Base-by-base conservation (phyloP, 1,284 basidiomycete species). In the Malassezia psittaci region DNA sequence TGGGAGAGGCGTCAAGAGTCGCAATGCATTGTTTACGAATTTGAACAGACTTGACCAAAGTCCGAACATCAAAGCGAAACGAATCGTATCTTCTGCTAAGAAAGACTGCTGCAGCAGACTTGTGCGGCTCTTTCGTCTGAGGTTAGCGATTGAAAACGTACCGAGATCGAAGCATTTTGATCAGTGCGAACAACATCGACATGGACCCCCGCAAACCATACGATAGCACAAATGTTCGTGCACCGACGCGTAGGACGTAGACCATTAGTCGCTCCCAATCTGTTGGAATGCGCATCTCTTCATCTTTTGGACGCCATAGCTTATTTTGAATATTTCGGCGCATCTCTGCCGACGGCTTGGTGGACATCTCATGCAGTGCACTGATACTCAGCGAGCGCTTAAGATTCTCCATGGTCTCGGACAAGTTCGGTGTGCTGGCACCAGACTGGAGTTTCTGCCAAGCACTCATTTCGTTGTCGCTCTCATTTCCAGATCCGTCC, bases 231-330 rank as follows among this genome's bases (percentile, higher is more conserved):
- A 65, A 69, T 3, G 67, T 69, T 16, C 69, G 60, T 10, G 66
- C 48, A 39, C 66, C 72, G 10, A 66, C 72, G 11, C 72, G 57
- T 2, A 61, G 51, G 33, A 70, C 67, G 48, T 74, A 68, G 0
- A 74, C 67, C 1, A 58, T 61, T 10, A 73, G 56, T 10, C 72
- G 55, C 57, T 74, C 72, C 70, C 69, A 73, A 45, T 74, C 72
- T 33, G 50, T 57, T 0, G 72, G 72, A 8, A 72, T 51, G 12
- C 61, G 58, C 3, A 64, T 63, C 36, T 57, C 63, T 39, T 74
- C 72, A 38, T 74, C 66, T n/a, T 68, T 62, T 1, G 70, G 67
- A 24, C 72, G 49, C 72, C 72, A 74, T 2, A 74, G 59, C 59
- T 70, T 72, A 44, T 57, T 68, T 35, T 66, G 60, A 10, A 72